Evolutionary conservation across 192 early-diverging fungal genomes (phyloP), one percentile per base, ranked within the genome.

Genomic region (Linnemannia exigua): DNA sequence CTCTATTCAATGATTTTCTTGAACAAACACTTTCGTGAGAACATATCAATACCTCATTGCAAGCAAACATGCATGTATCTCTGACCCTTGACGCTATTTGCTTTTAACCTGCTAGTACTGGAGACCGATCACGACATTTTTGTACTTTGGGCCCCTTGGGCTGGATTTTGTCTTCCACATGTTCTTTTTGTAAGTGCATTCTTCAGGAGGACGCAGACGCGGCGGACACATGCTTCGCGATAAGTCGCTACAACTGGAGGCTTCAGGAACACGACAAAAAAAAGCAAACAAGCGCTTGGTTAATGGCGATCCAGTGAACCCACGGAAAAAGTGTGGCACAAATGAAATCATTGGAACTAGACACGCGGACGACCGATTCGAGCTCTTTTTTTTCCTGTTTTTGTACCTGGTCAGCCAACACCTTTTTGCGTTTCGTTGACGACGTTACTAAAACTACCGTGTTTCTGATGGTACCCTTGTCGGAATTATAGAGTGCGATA

Each of bases 101-200:
- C n/a, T 54, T n/a, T 68, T 38, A 17, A 25, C 22, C 70, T 36
- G 33, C 66, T 88, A 99, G 93, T 98, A 94, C 89, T 98, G 97
- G 97, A 91, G 99, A 22, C 90, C 98, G 35, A 41, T 97, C 6
- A 98, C 98, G 3, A 96, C 95, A 67, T 99, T 99, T 79, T 85
- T 99, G 75, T 99, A 96, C 81, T 96, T 97, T 91, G 99, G 99
- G 33, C 88, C 90, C 7, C 88, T 99, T 58, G 96, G 96, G 14
- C 85, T 99, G 25, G 96, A 99, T 84, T 98, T 97, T 81, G 79
- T 97, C 31, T 96, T 99, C 85, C 97, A 98, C 88, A 94, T 98
- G 92, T 99, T 96, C 81, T 95, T 96, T 88, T 84, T 97, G 92
- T 93, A 90, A 81, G 84, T 79, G 51, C 31, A 15, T 6, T 28